A percentile compares a stretch with the other conserved stretches of the same genome.
phyloP scores from a whole-genome alignment of 164 flowering plant genomes.

The Buxus sempervirens region DNA sequence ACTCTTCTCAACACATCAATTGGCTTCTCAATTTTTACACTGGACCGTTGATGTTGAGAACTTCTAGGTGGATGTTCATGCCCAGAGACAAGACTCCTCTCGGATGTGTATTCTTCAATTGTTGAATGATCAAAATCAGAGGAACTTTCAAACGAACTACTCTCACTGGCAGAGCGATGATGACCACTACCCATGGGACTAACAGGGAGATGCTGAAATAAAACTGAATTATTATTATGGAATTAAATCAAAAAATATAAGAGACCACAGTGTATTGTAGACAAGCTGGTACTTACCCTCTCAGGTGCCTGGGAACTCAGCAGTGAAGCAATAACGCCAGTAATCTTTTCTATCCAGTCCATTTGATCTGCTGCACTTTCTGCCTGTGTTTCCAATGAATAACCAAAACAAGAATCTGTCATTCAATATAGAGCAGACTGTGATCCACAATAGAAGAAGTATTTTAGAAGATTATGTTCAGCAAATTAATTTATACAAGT shows the following conservation, averaged over 20 bases:
- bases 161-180: constrained; percentile 31
- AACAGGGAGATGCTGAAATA: constrained; percentile 32
- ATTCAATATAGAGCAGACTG: background rate
- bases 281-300: constrained; percentile 35
- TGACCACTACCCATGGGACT: constrained; percentile 25
- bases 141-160: constrained; percentile 86
- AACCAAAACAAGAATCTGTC: background rate
- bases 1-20: constrained; percentile 68
- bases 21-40: constrained; percentile 68
- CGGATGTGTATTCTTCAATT: constrained; percentile 50
- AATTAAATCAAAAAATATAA: no score
- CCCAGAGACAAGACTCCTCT: constrained; percentile 37
- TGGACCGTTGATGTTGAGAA: constrained; percentile 48
- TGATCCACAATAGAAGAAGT: background rate
- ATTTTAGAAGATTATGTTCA: background rate
- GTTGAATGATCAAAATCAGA: constrained; percentile 55
- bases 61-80: constrained; percentile 52
- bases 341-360: constrained; percentile 95
- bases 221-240: background rate
- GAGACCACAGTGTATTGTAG: background rate
- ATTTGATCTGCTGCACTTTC: constrained; percentile 79
- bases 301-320: constrained; percentile 77
- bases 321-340: constrained; percentile 83
- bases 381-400: constrained; percentile 55
- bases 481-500: background rate